phyloP scores from a whole-genome alignment of 306 rosid genomes.

The Potentilla sterilis region DNA sequence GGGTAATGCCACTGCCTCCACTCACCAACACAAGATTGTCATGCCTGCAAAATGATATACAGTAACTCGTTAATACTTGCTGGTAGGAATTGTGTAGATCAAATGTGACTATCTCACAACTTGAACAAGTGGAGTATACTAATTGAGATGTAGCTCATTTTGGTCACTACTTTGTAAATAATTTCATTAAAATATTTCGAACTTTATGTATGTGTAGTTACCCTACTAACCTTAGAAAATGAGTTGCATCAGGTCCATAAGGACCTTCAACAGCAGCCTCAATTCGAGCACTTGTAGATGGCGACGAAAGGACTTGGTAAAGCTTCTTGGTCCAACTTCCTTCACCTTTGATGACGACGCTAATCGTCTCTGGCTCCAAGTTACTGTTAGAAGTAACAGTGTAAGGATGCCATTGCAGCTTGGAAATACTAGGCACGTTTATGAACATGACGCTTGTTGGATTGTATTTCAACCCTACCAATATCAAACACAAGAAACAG shows the following conservation, averaged over 20 bases:
- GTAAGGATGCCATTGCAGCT: slow-evolving; percentile 95
- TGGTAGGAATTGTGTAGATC: neutral
- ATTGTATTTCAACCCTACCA: slow-evolving; percentile 54
- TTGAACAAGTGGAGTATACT: too few relatives aligned
- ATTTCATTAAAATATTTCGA: neutral
- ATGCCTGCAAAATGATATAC: slow-evolving; percentile 31
- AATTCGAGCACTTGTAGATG: slow-evolving; percentile 43
- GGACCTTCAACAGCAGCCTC: slow-evolving; percentile 74
- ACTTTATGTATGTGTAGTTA: neutral
- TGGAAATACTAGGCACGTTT: slow-evolving; percentile 69
- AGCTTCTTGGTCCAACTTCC: slow-evolving; percentile 75
- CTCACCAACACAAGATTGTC: slow-evolving; percentile 58
- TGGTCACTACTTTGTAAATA: too few relatives aligned
- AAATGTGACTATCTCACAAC: too few relatives aligned
- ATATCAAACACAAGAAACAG: neutral
- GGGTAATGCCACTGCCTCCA: slow-evolving; percentile 85
- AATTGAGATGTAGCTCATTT: too few relatives aligned
- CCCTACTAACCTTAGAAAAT: slow-evolving; percentile 45
- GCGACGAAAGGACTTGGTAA: slow-evolving; percentile 51
- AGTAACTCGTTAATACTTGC: neutral
- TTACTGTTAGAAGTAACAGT: slow-evolving; percentile 65
- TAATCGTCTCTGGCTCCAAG: slow-evolving; percentile 56
- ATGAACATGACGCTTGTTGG: slow-evolving; percentile 72
- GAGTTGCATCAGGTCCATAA: slow-evolving; percentile 56
- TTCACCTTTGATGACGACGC: slow-evolving; percentile 62